Evolutionary conservation across 306 rosid species (phyloP).

Genomic region (Carpinus fangiana): DNA sequence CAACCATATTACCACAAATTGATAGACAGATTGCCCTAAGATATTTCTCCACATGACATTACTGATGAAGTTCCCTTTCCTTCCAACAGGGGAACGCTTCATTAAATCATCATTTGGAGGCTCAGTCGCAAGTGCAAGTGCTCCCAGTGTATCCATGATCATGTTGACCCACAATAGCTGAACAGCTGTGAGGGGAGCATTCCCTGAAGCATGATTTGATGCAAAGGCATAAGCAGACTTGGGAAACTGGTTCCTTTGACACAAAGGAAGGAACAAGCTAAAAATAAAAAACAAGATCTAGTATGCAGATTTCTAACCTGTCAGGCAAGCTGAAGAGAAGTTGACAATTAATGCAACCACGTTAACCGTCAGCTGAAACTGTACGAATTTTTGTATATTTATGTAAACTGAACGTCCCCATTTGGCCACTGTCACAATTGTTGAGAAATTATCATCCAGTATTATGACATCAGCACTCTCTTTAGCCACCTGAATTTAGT

Average conservation of each 20-base stretch:
- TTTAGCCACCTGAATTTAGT: constrained; percentile 77
- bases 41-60: constrained; percentile 98
- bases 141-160: constrained; percentile 98
- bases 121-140: constrained; percentile 97
- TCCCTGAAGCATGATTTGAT: constrained; percentile 49
- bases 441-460: constrained; percentile 95
- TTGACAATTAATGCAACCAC: constrained; percentile 90
- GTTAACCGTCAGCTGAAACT: constrained; percentile 93
- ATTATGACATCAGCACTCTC: constrained; percentile 98
- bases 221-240: constrained; percentile 28
- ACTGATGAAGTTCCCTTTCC: constrained; percentile 90
- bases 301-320: constrained; percentile 55
- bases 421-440: constrained; percentile 92
- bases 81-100: constrained; percentile 89
- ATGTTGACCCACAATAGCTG: constrained; percentile 98
- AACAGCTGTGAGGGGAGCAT: constrained; percentile 93
- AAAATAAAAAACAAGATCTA: constrained; percentile 5
- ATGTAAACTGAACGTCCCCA: constrained; percentile 98
- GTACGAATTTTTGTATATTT: constrained; percentile 94
- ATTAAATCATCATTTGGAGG: constrained; percentile 85
- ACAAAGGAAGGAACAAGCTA: not conserved
- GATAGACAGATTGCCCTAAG: constrained; percentile 85
- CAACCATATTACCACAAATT: constrained; percentile 74
- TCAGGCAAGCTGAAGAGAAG: constrained; percentile 89
- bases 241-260: not conserved